These are phyloP conservation scores for Dunaliella salina DNA, from an alignment of 163 green algal species.

Conservation along the genomic window DNA sequence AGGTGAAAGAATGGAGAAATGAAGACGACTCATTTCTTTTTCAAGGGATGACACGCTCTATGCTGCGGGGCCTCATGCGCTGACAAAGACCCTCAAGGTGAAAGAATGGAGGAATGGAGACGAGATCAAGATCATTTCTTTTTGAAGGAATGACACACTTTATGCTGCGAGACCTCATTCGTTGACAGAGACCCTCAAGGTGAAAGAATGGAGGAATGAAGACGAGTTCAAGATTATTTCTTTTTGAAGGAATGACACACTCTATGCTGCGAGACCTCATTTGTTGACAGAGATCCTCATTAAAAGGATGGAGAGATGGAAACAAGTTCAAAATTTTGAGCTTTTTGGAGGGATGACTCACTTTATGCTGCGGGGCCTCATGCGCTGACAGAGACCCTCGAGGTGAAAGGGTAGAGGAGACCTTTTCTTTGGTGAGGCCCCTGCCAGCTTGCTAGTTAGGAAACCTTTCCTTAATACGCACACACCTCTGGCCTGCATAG, in stretches of 20 bases:
- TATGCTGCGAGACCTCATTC: constrained; percentile 26
- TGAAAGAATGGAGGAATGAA: constrained; percentile 8
- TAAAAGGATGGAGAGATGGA: constrained; percentile 6
- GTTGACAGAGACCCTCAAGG: constrained; percentile 24
- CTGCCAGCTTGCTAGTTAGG: too few species aligned
- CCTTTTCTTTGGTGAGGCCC: too few species aligned
- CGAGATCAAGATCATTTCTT: too few species aligned
- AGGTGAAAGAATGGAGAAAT: constrained; percentile 11
- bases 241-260: too few species aligned
- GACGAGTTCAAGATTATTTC: too few species aligned
- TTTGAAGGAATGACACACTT: too few species aligned
- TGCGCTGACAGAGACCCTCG: constrained; percentile 23
- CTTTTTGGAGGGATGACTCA: too few species aligned
- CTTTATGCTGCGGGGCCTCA: constrained; percentile 31
- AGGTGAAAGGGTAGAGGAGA: constrained; percentile 11
- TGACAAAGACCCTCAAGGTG: constrained; percentile 28
- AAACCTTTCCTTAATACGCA: too few species aligned
- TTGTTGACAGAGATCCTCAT: constrained; percentile 24
- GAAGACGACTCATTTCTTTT: too few species aligned
- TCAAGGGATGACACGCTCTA: constrained; percentile 35
- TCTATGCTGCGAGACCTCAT: constrained; percentile 29
- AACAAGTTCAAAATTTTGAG: too few species aligned
- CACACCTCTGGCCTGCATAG: too few species aligned
- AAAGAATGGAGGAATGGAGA: not conserved
- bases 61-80: constrained; percentile 25